phyloP scores from a whole-genome alignment of 2,329 filamentous ascomycete genomes.

The Xylaria digitata region DNA sequence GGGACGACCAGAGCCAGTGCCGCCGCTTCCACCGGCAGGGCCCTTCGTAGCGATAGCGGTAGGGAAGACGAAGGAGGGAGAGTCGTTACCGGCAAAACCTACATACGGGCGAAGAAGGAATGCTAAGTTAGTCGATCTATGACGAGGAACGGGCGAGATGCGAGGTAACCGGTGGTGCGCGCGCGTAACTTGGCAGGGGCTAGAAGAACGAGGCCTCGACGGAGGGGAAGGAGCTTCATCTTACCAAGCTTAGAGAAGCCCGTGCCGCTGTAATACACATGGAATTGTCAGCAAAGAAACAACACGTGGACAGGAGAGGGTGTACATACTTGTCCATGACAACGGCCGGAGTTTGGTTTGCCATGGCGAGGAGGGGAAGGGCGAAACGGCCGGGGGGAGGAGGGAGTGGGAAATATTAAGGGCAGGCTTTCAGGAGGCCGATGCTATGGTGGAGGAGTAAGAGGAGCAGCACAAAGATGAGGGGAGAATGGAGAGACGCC shows the following conservation, averaged over 20 bases:
- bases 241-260: conserved; percentile 98
- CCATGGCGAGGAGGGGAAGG: conserved; percentile 71
- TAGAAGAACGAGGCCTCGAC: conserved; percentile 7
- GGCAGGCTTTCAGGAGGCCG: neutral
- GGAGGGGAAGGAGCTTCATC: conserved; percentile 46
- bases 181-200: conserved; percentile 1
- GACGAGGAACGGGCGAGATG: conserved; percentile 11
- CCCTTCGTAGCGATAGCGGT: conserved; percentile 98
- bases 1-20: conserved; percentile 87
- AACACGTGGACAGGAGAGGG: conserved; percentile 49
- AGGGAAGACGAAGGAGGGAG: conserved; percentile 98
- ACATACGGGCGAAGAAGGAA: conserved; percentile 30
- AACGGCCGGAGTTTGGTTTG: conserved; percentile 99
- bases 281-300: conserved; percentile 54
- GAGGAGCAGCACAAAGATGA: neutral
- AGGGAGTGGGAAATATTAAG: conserved; percentile 9
- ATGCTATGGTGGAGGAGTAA: neutral
- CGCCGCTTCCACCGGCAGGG: conserved; percentile 74
- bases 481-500: conserved; percentile 17
- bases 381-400: neutral
- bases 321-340: conserved; percentile 99
- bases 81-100: conserved; percentile 99
- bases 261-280: conserved; percentile 79
- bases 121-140: conserved; percentile 41
- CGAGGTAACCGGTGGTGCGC: neutral